phyloP scores from a whole-genome alignment of 371 early-diverging fungal genomes.

The Umbelopsis sp. region DNA sequence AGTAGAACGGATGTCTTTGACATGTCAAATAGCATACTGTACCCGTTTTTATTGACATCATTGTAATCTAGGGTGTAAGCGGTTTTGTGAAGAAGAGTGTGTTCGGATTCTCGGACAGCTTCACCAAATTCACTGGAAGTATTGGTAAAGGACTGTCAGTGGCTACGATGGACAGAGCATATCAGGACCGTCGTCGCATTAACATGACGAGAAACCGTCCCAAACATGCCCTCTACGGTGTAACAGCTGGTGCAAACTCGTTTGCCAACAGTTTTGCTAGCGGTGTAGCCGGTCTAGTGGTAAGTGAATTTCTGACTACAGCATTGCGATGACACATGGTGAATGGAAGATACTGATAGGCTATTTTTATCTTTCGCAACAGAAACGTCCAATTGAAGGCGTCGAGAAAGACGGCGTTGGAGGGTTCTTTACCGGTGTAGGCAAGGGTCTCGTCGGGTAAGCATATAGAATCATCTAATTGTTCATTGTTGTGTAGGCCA shows the following conservation, averaged over 20 bases:
- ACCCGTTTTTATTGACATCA: constrained; percentile 18
- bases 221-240: constrained; percentile 79
- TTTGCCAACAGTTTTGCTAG: constrained; percentile 77
- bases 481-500: no score
- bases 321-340: background rate
- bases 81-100: constrained; percentile 78
- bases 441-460: constrained; percentile 80
- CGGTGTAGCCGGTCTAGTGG: constrained; percentile 84
- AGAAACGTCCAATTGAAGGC: constrained; percentile 83
- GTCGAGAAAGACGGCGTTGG: constrained; percentile 81
- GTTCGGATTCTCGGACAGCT: constrained; percentile 85
- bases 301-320: constrained; percentile 24
- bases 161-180: constrained; percentile 86
- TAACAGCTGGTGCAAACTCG: constrained; percentile 79
- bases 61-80: constrained; percentile 42
- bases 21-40: background rate
- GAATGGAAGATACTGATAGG: background rate
- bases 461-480: background rate
- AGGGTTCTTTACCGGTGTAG: constrained; percentile 88
- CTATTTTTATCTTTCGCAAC: background rate
- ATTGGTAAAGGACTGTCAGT: constrained; percentile 87
- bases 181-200: constrained; percentile 75
- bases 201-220: constrained; percentile 80
- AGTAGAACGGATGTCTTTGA: constrained; percentile 16
- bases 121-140: constrained; percentile 85